These are phyloP conservation scores for Trametes cinnabarina DNA, from an alignment of 768 basidiomycete species.

Conservation along the genomic window DNA sequence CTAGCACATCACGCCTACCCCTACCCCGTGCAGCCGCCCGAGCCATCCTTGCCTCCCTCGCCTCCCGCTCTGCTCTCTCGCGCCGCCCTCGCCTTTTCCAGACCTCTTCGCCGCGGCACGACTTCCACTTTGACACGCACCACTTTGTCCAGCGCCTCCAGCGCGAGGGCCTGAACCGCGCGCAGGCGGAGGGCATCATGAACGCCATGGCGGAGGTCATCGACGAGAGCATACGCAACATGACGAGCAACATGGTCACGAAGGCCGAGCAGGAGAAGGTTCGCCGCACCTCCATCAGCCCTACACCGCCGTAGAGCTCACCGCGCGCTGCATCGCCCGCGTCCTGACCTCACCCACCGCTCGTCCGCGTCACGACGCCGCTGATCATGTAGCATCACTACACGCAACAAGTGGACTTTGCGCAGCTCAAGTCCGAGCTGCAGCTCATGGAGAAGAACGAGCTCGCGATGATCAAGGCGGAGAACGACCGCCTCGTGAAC, in stretches of 20 bases:
- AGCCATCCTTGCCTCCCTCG: neutral
- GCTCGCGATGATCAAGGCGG: conserved; percentile 89
- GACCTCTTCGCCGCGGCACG: conserved; percentile 28
- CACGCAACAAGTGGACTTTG: conserved; percentile 95
- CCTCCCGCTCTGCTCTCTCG: neutral
- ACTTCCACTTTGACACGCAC: conserved; percentile 94
- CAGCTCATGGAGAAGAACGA: conserved; percentile 98
- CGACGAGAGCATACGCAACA: conserved; percentile 93
- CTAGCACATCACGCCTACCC: neutral
- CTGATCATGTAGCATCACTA: conserved; percentile 76
- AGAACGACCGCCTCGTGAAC: conserved; percentile 88
- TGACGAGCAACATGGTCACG: conserved; percentile 95
- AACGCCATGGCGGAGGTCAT: conserved; percentile 95
- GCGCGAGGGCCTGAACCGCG: conserved; percentile 82
- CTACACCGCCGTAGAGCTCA: conserved; percentile 18
- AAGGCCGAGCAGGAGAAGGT: conserved; percentile 97
- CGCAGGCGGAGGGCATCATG: conserved; percentile 97
- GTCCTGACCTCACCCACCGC: neutral
- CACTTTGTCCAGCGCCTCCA: conserved; percentile 91
- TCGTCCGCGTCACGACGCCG: neutral
- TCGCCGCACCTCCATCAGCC: neutral
- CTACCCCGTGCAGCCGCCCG: neutral
- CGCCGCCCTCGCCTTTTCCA: conserved; percentile 27
- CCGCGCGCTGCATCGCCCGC: neutral
- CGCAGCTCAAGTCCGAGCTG: conserved; percentile 93